A percentile compares a stretch with the other conserved stretches of the same genome.
These are phyloP conservation scores for Pythium folliculosum DNA, from an alignment of 352 stramenopile genomes.

Conservation along the genomic window DNA sequence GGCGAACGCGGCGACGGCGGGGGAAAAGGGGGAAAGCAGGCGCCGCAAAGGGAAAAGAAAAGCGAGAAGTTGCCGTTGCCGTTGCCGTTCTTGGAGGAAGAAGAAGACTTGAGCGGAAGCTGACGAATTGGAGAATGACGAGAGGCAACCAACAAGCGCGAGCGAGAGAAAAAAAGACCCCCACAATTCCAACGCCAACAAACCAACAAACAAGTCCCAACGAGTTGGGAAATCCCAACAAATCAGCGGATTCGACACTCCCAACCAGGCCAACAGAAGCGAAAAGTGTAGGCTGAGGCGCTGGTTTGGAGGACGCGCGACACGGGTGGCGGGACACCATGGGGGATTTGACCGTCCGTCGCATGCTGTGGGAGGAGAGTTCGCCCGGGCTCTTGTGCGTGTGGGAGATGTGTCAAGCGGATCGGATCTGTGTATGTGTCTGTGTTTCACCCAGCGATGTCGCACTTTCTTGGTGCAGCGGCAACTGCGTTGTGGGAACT, in stretches of 20 bases:
- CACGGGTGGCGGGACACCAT: too few relatives aligned
- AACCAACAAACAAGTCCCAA: neutral
- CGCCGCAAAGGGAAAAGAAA: neutral
- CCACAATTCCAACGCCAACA: neutral
- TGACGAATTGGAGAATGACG: constrained; percentile 18
- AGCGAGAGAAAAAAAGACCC: neutral
- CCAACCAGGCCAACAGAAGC: too few relatives aligned
- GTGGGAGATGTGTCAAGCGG: neutral
- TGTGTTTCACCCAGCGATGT: neutral
- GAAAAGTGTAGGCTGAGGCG: too few relatives aligned
- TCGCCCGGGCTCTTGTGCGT: neutral
- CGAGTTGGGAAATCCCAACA: too few relatives aligned
- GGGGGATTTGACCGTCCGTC: too few relatives aligned
- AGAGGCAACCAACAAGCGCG: neutral
- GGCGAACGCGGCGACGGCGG: neutral
- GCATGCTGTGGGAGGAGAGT: neutral
- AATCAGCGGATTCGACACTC: too few relatives aligned
- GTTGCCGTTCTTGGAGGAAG: neutral
- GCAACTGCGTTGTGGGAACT: neutral
- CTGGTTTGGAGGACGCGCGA: too few relatives aligned
- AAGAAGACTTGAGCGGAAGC: constrained; percentile 16
- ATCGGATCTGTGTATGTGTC: neutral
- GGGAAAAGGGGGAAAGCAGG: neutral
- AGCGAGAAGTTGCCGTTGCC: too few relatives aligned
- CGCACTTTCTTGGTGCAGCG: constrained; percentile 1